Evolutionary conservation across 805 yeast genomes (phyloP), one percentile per base, ranked within the genome.

Genomic region (Crinitomyces ghanaensis): DNA sequence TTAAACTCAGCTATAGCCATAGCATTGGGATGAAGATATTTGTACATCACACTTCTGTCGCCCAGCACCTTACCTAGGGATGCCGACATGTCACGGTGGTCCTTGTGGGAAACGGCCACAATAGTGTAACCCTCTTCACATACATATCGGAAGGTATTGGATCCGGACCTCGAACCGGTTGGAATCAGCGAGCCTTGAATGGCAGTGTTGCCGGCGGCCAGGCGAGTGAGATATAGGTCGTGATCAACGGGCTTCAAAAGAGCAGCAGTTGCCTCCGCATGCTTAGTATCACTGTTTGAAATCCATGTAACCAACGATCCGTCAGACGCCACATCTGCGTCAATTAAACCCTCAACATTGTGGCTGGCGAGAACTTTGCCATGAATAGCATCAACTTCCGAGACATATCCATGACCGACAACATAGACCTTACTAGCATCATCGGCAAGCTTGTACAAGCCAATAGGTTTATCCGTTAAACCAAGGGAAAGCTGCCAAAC

Each of bases 41-140:
- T 91, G 68, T 86, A 84, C 25, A 84, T 57, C 1, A 83, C 88
- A 1, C 76, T 63, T 49, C 83, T 68, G 44, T 79, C 75, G 14
- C 77, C 76, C 19, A 80, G 57, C 0, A 79, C 70, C 17, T 70
- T 65, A 6, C 93, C 96, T 30, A 77, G 51, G 9, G 77, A 76
- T 0, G 77, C 73, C 4, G 66, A 59, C 8, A 51, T 45, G 13
- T 61, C 68, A 9, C n/a, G n/a, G n/a, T n/a, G n/a, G n/a, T n/a
- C n/a, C n/a, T n/a, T n/a, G n/a, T n/a, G n/a, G n/a, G n/a, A 58
- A 20, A 60, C 51, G 0, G 65, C 60, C 2, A 66, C 46, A 23
- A 74, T 52, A n/a, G 48, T 38, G 38, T 63, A 72, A 23, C 50
- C 46, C 1, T 35, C n/a, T n/a, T n/a, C n/a, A n/a, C n/a, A n/a